Evolutionary conservation across 495 filamentous ascomycete genomes (phyloP).

Genomic region (Tuber umbilicatum): DNA sequence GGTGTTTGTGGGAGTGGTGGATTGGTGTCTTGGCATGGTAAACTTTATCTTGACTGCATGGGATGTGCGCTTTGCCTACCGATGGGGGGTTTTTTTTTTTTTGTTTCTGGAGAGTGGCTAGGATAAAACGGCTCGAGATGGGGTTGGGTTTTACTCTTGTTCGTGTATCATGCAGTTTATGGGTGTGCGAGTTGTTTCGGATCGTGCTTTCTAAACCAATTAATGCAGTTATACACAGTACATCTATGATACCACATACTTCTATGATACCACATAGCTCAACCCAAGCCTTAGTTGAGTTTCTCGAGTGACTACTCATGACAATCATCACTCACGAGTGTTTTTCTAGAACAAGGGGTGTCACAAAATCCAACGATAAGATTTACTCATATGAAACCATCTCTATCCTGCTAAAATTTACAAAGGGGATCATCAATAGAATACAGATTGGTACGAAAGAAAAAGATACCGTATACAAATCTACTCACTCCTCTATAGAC

Average conservation of each 20-base stretch:
- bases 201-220: neutral
- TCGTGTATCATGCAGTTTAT: neutral
- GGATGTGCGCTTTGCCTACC: neutral
- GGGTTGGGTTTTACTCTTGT: neutral
- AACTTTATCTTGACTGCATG: slow-evolving; percentile 4
- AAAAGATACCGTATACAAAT: neutral
- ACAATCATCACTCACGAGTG: neutral
- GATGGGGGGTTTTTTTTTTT: neutral
- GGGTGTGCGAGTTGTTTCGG: neutral
- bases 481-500: neutral
- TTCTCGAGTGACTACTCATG: neutral
- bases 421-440: neutral
- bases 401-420: neutral
- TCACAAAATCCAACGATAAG: neutral
- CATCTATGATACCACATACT: no score
- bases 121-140: neutral
- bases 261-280: neutral
- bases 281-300: neutral
- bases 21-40: neutral
- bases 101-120: neutral
- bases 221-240: neutral
- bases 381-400: neutral
- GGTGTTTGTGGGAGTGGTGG: neutral
- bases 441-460: neutral
- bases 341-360: neutral